Evolutionary conservation across 495 filamentous ascomycete genomes (phyloP).

Genomic region (Xylaria intraflava): DNA sequence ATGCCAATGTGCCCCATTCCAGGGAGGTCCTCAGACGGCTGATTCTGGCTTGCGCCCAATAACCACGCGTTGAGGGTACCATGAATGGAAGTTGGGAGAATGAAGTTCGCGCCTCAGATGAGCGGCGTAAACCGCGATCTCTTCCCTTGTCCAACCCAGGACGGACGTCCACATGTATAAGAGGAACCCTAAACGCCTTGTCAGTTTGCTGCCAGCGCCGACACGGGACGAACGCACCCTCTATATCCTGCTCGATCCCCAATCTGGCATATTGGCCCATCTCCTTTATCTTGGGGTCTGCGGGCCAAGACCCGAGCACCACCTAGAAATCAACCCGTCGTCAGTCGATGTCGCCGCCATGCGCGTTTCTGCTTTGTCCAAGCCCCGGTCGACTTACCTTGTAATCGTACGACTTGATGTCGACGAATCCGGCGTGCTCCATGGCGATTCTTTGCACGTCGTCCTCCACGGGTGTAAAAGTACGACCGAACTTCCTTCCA

Average conservation of each 20-base stretch:
- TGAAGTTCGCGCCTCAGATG: constrained; percentile 29
- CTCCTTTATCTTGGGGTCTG: constrained; percentile 42
- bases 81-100: constrained; percentile 20
- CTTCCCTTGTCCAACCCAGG: constrained; percentile 28
- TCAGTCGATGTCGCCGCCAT: no score
- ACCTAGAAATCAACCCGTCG: constrained; percentile 17
- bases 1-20: neutral
- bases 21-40: neutral
- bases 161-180: constrained; percentile 25
- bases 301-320: constrained; percentile 47
- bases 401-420: constrained; percentile 30
- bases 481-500: constrained; percentile 40
- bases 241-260: constrained; percentile 23
- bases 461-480: constrained; percentile 39
- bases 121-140: constrained; percentile 30
- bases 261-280: constrained; percentile 34
- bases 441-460: constrained; percentile 25
- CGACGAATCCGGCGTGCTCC: constrained; percentile 36
- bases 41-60: constrained; percentile 30
- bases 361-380: no score
- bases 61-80: constrained; percentile 26
- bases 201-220: neutral
- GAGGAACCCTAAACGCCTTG: constrained; percentile 20
- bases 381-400: constrained; percentile 40
- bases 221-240: constrained; percentile 14